A percentile compares a stretch with the other conserved stretches of the same genome.
These are phyloP conservation scores for Starmerella bombi DNA, from an alignment of 805 yeast genomes.

Conservation along the genomic window DNA sequence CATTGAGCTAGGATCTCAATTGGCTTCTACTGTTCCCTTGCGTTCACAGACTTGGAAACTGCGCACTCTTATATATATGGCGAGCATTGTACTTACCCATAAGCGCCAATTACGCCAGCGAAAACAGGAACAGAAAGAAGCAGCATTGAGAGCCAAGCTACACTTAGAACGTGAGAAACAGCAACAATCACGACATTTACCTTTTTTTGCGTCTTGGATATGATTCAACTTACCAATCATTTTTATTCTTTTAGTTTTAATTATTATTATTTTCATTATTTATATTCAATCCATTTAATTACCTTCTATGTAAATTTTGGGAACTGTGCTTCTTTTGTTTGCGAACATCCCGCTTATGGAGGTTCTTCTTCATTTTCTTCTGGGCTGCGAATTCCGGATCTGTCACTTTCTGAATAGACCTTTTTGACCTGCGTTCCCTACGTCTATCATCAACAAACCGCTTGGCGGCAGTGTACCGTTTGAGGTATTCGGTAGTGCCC, in stretches of 20 bases:
- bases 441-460: slow-evolving; percentile 48
- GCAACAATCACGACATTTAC: not conserved
- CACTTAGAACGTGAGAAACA: not conserved
- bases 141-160: too few relatives aligned
- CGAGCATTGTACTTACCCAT: too few relatives aligned
- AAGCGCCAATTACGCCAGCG: too few relatives aligned
- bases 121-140: too few relatives aligned
- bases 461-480: slow-evolving; percentile 50
- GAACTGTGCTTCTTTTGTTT: slow-evolving; percentile 2
- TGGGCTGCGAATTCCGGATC: slow-evolving; percentile 76
- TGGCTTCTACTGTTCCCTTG: too few relatives aligned
- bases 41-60: too few relatives aligned
- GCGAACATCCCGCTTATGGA: slow-evolving; percentile 62
- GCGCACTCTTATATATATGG: too few relatives aligned
- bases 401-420: slow-evolving; percentile 59
- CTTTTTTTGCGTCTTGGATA: not conserved
- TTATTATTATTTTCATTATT: not conserved
- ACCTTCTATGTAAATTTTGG: not conserved
- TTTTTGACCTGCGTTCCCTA: slow-evolving; percentile 58
- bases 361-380: slow-evolving; percentile 65
- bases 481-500: slow-evolving; percentile 57
- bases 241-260: not conserved
- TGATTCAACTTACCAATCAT: not conserved
- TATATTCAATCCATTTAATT: not conserved
- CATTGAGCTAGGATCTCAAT: too few relatives aligned